A percentile compares a stretch with the other conserved stretches of the same genome.
phyloP scores from a whole-genome alignment of 208 protist genomes.

The Blechomonas ayalai region DNA sequence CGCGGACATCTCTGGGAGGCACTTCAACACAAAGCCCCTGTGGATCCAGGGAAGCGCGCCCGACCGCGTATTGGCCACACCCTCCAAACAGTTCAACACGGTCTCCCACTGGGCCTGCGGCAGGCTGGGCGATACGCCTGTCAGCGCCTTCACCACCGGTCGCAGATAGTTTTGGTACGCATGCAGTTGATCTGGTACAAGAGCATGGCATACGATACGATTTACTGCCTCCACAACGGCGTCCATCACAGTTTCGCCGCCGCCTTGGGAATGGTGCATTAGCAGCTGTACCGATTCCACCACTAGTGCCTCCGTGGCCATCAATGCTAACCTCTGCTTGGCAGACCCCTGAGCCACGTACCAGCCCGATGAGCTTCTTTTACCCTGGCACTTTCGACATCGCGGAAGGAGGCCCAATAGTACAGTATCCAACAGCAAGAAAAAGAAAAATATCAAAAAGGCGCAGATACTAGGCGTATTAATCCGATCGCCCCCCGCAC shows the following conservation, averaged over 20 bases:
- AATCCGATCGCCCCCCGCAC: too few relatives aligned
- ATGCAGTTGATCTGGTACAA: neutral
- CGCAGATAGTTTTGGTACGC: conserved; percentile 9
- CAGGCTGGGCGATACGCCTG: conserved; percentile 7
- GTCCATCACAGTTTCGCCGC: neutral
- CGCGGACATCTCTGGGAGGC: conserved; percentile 11
- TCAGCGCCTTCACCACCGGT: conserved; percentile 14
- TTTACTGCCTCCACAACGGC: conserved; percentile 5
- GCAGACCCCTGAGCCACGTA: too few relatives aligned
- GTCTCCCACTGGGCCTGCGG: conserved; percentile 9
- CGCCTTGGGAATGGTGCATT: conserved; percentile 5
- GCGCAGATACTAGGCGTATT: too few relatives aligned
- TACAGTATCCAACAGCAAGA: too few relatives aligned
- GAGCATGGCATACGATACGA: conserved; percentile 4
- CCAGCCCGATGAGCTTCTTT: too few relatives aligned
- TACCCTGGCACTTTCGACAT: too few relatives aligned
- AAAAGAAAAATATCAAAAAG: too few relatives aligned
- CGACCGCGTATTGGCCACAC: conserved; percentile 3
- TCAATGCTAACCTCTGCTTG: too few relatives aligned
- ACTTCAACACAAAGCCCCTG: conserved; percentile 18
- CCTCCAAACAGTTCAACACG: conserved; percentile 6
- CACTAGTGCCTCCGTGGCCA: too few relatives aligned
- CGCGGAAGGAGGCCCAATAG: too few relatives aligned
- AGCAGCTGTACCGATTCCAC: conserved; percentile 18
- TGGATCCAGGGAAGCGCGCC: conserved; percentile 11